These are phyloP conservation scores for Arthrobotrys sphaeroides DNA, from an alignment of 2,329 filamentous ascomycete genomes.

Conservation along the genomic window DNA sequence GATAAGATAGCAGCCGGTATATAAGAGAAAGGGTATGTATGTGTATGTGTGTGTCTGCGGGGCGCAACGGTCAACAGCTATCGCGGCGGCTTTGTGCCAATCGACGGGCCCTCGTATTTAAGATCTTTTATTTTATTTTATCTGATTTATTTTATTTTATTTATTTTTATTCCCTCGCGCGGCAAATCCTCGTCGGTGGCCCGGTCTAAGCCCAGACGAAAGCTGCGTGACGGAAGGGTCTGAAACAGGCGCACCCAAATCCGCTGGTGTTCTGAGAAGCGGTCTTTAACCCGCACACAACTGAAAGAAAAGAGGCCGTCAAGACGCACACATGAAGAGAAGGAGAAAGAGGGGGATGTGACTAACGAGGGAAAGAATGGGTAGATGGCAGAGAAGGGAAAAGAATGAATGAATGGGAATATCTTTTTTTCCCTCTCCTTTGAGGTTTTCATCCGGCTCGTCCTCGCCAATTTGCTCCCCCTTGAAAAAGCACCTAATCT, in stretches of 20 bases:
- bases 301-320: conserved; percentile 22
- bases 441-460: conserved; percentile 39
- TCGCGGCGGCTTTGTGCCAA: conserved; percentile 3
- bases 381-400: neutral
- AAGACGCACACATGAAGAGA: conserved; percentile 11
- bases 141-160: neutral
- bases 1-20: neutral
- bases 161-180: neutral
- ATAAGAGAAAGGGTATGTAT: neutral
- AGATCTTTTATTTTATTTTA: neutral
- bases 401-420: conserved; percentile 19
- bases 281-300: conserved; percentile 6
- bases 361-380: neutral
- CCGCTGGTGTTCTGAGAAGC: conserved; percentile 11
- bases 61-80: conserved; percentile 10
- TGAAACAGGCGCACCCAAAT: conserved; percentile 37
- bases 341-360: conserved; percentile 1
- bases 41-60: too few relatives aligned
- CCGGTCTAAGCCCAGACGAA: conserved; percentile 5
- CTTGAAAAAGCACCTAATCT: conserved; percentile 46
- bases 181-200: conserved; percentile 5
- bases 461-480: conserved; percentile 44
- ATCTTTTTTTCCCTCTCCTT: conserved; percentile 35
- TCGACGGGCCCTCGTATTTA: neutral
- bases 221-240: conserved; percentile 24